Evolutionary conservation across 768 basidiomycete genomes (phyloP).

Genomic region (Clavaria fumosa): DNA sequence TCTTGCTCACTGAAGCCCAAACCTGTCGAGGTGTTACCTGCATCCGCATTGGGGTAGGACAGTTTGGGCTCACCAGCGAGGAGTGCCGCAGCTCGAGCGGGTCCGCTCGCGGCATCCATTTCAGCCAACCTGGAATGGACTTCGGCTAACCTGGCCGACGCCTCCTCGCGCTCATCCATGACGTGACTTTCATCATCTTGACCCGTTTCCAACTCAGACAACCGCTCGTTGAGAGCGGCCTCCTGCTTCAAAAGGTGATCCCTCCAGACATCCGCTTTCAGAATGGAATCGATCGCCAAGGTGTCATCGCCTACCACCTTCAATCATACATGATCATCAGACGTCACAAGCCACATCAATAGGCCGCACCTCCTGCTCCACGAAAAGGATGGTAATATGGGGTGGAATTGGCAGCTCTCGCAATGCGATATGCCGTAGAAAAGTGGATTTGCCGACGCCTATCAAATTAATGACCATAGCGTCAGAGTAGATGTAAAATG

Average conservation of each 20-base stretch:
- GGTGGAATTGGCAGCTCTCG: constrained; percentile 87
- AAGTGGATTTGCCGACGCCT: constrained; percentile 94
- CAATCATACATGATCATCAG: constrained; percentile 1
- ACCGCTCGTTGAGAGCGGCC: constrained; percentile 49
- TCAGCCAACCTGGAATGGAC: constrained; percentile 86
- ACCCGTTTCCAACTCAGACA: constrained; percentile 57
- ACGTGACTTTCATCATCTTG: constrained; percentile 68
- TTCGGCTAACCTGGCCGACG: constrained; percentile 67
- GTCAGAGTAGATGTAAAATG: not conserved
- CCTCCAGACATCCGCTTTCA: constrained; percentile 99
- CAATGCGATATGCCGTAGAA: constrained; percentile 87
- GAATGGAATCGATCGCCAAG: constrained; percentile 77
- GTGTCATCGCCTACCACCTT: constrained; percentile 93
- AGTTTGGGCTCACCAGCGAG: constrained; percentile 49
- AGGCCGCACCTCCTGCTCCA: constrained; percentile 77
- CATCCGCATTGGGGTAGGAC: not conserved
- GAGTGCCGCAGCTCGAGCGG: constrained; percentile 80
- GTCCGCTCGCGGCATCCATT: constrained; percentile 96
- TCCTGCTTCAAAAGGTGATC: constrained; percentile 87
- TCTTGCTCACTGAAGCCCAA: constrained; percentile 85
- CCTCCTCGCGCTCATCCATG: constrained; percentile 76
- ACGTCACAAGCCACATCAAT: not conserved
- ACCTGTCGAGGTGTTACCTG: constrained; percentile 27
- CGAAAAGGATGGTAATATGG: constrained; percentile 94
- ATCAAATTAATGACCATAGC: constrained; percentile 1